Base-by-base conservation (phyloP, 2,329 filamentous ascomycete species). In the Helminthosporium solani region DNA sequence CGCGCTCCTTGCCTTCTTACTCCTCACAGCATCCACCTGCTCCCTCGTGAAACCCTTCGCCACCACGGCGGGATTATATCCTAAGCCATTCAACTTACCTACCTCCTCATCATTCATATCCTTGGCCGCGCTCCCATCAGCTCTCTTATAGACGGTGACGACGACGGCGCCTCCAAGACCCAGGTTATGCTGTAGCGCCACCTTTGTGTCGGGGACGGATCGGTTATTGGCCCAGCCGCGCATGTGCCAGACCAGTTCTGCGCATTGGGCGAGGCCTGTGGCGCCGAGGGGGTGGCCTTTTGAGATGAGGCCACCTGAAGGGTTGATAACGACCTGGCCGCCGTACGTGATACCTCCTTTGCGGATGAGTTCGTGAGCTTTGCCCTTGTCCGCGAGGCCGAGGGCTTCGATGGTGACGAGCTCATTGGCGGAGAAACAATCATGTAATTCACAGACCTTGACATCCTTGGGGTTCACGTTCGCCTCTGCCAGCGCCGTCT, bases 381-480 rank as follows among this genome's bases (percentile, higher is more conserved):
- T 92, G 14, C 92, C 92, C 12, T 80, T 82, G 47, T 84, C 84
- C 33, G 79, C 68, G 9, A 97, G 79, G 1, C 90, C 90, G 1
- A 97, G 79, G 0, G 89, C 89, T 67, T 97, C 92, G 40, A 97
- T 84, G 1, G 84, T 85, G 41, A 94, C 81, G 86, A 97, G 87
- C 77, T 97, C 89, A 70, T 97, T 97, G 20, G 92, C 85, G 15
- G 85, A 90, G 80, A 97, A 97, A 76, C 94, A 97, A 75, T 97
- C 94, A 73, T 97, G 94, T 50, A 97, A 78, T 75, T 97, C 92
- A 64, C 89, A 90, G 14, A 97, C 87, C 63, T 86, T 84, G 53
- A 92, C 80, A 55, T 95, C 87, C 27, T 75, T 71, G 0, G 87
- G 75, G 4, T 73, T 74, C 2, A 83, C 79, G 18, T 82, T 80